Percentiles rank a stretch among this genome's conserved stretches.
phyloP scores from a whole-genome alignment of 106 monocot species.

The Gastrodia elata region DNA sequence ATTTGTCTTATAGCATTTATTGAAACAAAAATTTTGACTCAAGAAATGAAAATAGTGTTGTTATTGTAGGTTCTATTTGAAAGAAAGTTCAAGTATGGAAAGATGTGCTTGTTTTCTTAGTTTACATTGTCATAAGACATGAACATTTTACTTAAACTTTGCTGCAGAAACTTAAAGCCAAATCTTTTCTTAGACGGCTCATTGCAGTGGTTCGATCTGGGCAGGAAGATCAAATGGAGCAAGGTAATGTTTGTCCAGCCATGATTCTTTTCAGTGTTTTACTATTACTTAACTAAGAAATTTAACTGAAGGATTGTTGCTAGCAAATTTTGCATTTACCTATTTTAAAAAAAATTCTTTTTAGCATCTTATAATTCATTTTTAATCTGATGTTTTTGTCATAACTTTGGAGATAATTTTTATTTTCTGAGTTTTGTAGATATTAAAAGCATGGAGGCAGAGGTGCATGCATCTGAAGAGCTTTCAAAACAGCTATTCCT shows the following conservation, averaged over 20 bases:
- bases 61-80: background rate
- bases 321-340: background rate
- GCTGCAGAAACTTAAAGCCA: constrained; percentile 82
- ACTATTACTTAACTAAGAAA: background rate
- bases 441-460: constrained; percentile 84
- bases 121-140: background rate
- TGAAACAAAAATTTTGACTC: background rate
- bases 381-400: constrained; percentile 3
- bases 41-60: background rate
- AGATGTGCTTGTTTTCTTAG: background rate
- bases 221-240: constrained; percentile 89
- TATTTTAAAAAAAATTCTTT: background rate
- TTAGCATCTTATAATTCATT: constrained; percentile 4
- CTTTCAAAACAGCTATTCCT: constrained; percentile 93
- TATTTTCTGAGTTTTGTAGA: constrained; percentile 36
- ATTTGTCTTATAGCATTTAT: background rate
- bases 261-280: background rate
- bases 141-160: constrained; percentile 3
- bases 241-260: constrained; percentile 34
- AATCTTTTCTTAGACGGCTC: constrained; percentile 82
- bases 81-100: background rate
- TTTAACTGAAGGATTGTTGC: background rate
- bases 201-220: constrained; percentile 87
- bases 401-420: background rate
- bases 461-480: constrained; percentile 88